Evolutionary conservation across 2,329 filamentous ascomycete species (phyloP), one percentile per base, ranked within the genome.

Genomic region (Ciborinia camelliae): DNA sequence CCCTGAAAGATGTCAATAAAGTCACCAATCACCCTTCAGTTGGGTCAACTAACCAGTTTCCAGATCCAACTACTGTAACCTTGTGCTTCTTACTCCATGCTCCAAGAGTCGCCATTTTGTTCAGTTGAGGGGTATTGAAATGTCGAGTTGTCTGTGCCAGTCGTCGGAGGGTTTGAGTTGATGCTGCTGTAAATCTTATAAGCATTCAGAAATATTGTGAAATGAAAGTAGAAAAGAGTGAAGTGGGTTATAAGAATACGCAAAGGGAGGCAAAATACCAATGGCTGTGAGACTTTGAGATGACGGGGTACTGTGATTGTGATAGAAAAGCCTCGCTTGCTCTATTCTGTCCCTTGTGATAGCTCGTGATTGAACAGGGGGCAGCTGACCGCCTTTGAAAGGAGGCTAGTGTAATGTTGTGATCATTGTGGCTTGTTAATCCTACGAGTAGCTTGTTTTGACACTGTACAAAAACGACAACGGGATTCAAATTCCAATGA

Each of bases 21-120:
- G 4, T 2, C 6, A 14, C 4, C 6, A 6, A 43, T 15, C 2
- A 14, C 8, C 14, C 45, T 26, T 37, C 52, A 2, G 30, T 48
- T 18, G 5, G 20, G 15, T 23, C 12, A 20, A 63, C 82, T 67
- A 81, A 94, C 92, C 95, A 99, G 79, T 99, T 99, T 73, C 95
- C 95, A 61, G 94, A 98, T 72, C 95, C 95, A 70, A 99, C 86
- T 61, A 99, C 86, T 68, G 92, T 93, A 74, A 97, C 91, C 83
- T 92, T 96, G 85, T 97, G 92, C 79, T 90, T 92, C 80, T 86
- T 90, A 68, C 81, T 80, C 68, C 84, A 79, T 64, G 82, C 78
- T 66, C 80, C 81, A 50, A 76, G 69, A 12, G 71, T 72, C 12
- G 74, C 74, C 75, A 76, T 76, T n/a, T 66, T 74, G 62, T 64